Evolutionary conservation across 1,139 yeast species (phyloP), one percentile per base, ranked within the genome.

Genomic region (Yamadazyma diospyri): DNA sequence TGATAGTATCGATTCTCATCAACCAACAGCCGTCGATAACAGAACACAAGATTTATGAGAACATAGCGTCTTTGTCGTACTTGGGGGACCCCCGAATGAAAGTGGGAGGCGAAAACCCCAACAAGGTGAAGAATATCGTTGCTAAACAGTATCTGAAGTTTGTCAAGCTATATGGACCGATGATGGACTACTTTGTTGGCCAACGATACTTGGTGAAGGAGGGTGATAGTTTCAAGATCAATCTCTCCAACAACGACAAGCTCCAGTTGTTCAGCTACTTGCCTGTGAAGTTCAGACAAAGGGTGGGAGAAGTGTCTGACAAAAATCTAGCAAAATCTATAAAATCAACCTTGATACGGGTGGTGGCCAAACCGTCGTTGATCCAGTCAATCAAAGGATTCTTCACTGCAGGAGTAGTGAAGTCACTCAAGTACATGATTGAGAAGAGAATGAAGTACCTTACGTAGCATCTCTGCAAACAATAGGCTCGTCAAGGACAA

Each of bases 21-120:
- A 48, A 48, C 23, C 30, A 41, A 18, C 36, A 47, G 16, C 34
- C 37, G 4, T 64, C 55, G 31, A 75, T 84, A 45, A 68, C 77
- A 21, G 94, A 84, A 48, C 59, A 61, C 10, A 76, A 81, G 28
- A 69, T 94, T 29, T 92, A 81, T 60, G 78, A 76, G 48, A 80
- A 79, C 41, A 82, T 92, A 31, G 82, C 97, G 0, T 76, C 78
- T 11, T 60, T 94, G 14, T 85, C 96, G 14, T 94, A 92, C 54
- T 61, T 81, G 57, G 98, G 98, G 11, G 99, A 92, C 55, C 81
- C 89, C 23, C 72, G 99, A 44, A 83, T 88, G 78, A 65, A 73
- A 27, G 67, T 88, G 28, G 95, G 95, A 3, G 95, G 92, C 4
- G 98, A 92, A 57, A 86, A 92, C 55, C 97, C 97, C 7, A 71